Conservation (phyloP, 1,284 basidiomycete species). For the Sporisorium scitamineum region DNA sequence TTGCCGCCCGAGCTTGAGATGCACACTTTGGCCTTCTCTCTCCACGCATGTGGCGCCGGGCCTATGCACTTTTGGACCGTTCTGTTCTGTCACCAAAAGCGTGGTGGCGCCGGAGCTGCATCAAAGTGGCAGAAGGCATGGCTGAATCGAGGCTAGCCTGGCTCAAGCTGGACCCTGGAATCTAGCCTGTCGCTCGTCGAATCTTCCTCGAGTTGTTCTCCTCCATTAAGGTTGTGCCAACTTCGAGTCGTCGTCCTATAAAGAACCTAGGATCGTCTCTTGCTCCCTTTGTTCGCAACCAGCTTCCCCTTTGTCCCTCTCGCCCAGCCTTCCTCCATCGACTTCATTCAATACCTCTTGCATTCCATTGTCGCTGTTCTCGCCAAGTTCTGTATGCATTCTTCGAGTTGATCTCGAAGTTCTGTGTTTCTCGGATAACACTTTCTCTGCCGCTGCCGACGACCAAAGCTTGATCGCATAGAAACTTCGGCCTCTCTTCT, state of each 20-base stretch:
- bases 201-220: background rate
- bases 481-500: slow-evolving; percentile 12
- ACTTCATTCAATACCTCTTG: background rate
- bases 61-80: too few species aligned
- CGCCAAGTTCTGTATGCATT: background rate
- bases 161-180: background rate
- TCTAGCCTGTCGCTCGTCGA: background rate
- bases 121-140: too few species aligned
- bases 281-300: background rate
- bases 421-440: background rate
- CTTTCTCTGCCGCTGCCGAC: too few species aligned
- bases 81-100: too few species aligned
- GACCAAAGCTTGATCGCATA: slow-evolving; percentile 11
- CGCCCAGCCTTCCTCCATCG: background rate
- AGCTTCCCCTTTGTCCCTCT: slow-evolving; percentile 1
- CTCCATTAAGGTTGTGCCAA: too few species aligned
- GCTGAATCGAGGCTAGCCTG: background rate
- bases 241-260: background rate
- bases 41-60: too few species aligned
- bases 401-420: slow-evolving; percentile 29
- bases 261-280: background rate
- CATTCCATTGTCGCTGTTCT: slow-evolving; percentile 1
- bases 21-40: too few species aligned
- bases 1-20: too few species aligned
- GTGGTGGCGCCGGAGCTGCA: too few species aligned